phyloP scores from a whole-genome alignment of 768 basidiomycete genomes.

The Lactarius quietus region DNA sequence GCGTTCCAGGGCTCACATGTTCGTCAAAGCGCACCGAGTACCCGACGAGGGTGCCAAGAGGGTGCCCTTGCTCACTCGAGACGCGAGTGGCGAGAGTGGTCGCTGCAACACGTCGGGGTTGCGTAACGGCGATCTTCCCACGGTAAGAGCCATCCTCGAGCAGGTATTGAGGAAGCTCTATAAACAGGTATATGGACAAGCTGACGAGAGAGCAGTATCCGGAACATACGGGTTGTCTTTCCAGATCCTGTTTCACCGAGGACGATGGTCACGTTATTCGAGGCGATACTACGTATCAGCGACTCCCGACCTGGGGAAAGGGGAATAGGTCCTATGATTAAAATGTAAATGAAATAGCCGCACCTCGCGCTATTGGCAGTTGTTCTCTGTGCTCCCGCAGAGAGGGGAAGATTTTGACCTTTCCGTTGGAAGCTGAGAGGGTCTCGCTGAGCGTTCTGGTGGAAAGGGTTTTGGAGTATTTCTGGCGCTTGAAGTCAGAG shows the following conservation, averaged over 20 bases:
- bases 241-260: constrained; percentile 98
- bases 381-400: constrained; percentile 63
- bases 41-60: constrained; percentile 77
- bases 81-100: constrained; percentile 92
- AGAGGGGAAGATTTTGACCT: constrained; percentile 21
- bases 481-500: constrained; percentile 20
- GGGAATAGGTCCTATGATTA: neutral
- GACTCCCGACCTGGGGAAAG: constrained; percentile 60
- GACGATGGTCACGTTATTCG: constrained; percentile 83
- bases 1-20: constrained; percentile 60
- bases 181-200: neutral
- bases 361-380: constrained; percentile 79
- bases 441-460: neutral
- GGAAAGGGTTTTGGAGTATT: constrained; percentile 2
- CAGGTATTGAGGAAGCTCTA: constrained; percentile 96
- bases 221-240: constrained; percentile 90
- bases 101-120: constrained; percentile 93
- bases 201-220: neutral
- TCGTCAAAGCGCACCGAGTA: constrained; percentile 98
- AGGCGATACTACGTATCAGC: constrained; percentile 64
- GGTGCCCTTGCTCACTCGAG: constrained; percentile 71
- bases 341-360: constrained; percentile 18
- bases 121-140: constrained; percentile 87
- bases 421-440: constrained; percentile 24
- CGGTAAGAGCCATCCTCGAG: constrained; percentile 74